A percentile compares a stretch with the other conserved stretches of the same genome.
Evolutionary conservation across 352 stramenopile genomes (phyloP).

Genomic region (Globisporangium camurandrum): DNA sequence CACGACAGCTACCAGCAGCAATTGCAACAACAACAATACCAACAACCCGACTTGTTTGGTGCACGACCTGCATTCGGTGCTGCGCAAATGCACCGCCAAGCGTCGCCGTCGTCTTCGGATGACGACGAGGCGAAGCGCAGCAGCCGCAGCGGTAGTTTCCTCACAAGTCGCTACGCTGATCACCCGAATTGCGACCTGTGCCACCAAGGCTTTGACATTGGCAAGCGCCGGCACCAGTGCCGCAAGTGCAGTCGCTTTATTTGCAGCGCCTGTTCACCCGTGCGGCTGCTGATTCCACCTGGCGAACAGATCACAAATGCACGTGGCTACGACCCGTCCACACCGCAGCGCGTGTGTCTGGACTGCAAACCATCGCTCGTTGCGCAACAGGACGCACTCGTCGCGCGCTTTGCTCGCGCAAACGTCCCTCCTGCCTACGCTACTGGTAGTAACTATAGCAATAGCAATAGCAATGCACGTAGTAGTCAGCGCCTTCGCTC

Average conservation of each 20-base stretch:
- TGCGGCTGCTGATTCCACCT: constrained; percentile 22
- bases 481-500: too few species aligned
- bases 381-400: constrained; percentile 20
- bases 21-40: too few species aligned
- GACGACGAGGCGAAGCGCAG: background rate
- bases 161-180: constrained; percentile 40
- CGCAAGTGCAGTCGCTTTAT: constrained; percentile 22
- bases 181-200: constrained; percentile 67
- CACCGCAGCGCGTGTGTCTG: constrained; percentile 27
- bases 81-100: too few species aligned
- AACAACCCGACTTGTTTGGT: too few species aligned
- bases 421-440: constrained; percentile 20
- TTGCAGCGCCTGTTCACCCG: constrained; percentile 25
- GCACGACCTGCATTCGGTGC: too few species aligned
- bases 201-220: constrained; percentile 39
- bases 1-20: too few species aligned
- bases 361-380: constrained; percentile 22
- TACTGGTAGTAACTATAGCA: too few species aligned
- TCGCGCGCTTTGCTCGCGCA: constrained; percentile 13
- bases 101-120: constrained; percentile 11
- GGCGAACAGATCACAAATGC: constrained; percentile 18
- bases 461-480: too few species aligned
- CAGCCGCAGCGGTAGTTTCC: constrained; percentile 10
- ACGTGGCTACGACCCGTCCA: constrained; percentile 21
- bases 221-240: constrained; percentile 53